Evolutionary conservation across 495 filamentous ascomycete genomes (phyloP).

Genomic region (Rostrohypoxylon terebratum): DNA sequence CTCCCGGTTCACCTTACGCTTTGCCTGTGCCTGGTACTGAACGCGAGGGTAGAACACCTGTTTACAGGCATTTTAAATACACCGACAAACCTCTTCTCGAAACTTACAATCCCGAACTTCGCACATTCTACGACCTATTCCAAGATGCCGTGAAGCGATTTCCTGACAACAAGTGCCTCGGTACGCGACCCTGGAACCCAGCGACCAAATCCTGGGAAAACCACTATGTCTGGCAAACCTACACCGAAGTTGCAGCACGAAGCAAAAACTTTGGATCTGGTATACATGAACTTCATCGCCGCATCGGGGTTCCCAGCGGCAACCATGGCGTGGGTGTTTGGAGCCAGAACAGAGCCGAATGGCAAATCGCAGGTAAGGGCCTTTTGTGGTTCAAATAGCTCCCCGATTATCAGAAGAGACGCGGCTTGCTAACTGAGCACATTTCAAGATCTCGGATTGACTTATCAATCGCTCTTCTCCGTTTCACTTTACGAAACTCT

Average conservation of each 20-base stretch:
- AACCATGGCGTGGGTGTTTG: slow-evolving; percentile 92
- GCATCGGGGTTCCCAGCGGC: slow-evolving; percentile 69
- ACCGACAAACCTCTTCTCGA: slow-evolving; percentile 75
- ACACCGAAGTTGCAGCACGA: slow-evolving; percentile 80
- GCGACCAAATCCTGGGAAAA: slow-evolving; percentile 77
- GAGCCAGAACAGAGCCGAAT: slow-evolving; percentile 96
- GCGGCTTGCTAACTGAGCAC: slow-evolving; percentile 27
- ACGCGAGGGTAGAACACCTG: slow-evolving; percentile 73
- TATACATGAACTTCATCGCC: slow-evolving; percentile 82
- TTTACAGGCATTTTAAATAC: slow-evolving; percentile 88
- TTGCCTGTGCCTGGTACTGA: slow-evolving; percentile 80
- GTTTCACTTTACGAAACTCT: slow-evolving; percentile 98
- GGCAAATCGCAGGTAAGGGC: slow-evolving; percentile 87
- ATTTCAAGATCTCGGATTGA: slow-evolving; percentile 83
- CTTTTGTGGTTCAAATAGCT: neutral
- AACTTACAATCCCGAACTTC: slow-evolving; percentile 77
- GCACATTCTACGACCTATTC: slow-evolving; percentile 84
- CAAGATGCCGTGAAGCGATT: slow-evolving; percentile 69
- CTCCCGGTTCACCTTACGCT: slow-evolving; percentile 70
- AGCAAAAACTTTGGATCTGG: slow-evolving; percentile 89
- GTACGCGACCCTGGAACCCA: slow-evolving; percentile 83
- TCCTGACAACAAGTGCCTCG: slow-evolving; percentile 78
- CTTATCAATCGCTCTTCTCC: slow-evolving; percentile 87
- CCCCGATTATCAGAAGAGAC: neutral
- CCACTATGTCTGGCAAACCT: slow-evolving; percentile 85